A percentile compares a stretch with the other conserved stretches of the same genome.
Evolutionary conservation across 148 eudicot species (phyloP).

Genomic region (Simmondsia chinensis): DNA sequence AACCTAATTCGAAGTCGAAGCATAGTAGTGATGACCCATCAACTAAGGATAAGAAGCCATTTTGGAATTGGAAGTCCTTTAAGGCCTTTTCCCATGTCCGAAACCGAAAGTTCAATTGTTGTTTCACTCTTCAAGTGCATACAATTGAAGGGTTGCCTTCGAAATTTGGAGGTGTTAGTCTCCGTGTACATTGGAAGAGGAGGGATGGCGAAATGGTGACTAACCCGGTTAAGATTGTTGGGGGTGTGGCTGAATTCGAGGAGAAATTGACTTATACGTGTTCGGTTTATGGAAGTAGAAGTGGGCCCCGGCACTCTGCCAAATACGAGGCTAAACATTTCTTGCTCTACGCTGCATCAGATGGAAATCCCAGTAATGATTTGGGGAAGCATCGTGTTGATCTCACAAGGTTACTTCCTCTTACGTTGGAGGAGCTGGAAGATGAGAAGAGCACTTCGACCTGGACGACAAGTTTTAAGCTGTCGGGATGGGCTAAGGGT

Average conservation of each 20-base stretch:
- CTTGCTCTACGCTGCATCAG: constrained; percentile 42
- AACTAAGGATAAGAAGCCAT: constrained; percentile 70
- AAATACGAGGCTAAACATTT: constrained; percentile 76
- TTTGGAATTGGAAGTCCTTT: constrained; percentile 88
- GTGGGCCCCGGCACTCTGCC: constrained; percentile 56
- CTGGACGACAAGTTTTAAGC: constrained; percentile 87
- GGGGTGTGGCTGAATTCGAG: constrained; percentile 65
- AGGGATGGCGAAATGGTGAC: constrained; percentile 59
- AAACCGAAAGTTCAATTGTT: constrained; percentile 72
- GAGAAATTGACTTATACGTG: constrained; percentile 52
- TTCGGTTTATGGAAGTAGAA: constrained; percentile 60
- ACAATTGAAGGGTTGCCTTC: constrained; percentile 59
- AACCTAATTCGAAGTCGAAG: constrained; percentile 28
- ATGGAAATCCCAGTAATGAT: constrained; percentile 44
- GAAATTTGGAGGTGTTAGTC: constrained; percentile 29
- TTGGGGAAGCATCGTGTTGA: constrained; percentile 79
- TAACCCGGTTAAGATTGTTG: constrained; percentile 43
- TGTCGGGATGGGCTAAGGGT: constrained; percentile 78
- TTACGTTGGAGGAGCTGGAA: constrained; percentile 71
- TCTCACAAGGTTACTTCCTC: constrained; percentile 65
- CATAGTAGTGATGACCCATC: constrained; percentile 27
- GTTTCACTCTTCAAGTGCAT: constrained; percentile 81
- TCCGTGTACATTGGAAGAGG: constrained; percentile 82
- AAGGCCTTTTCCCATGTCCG: constrained; percentile 62
- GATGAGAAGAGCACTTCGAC: constrained; percentile 79